Evolutionary conservation across 495 filamentous ascomycete genomes (phyloP).

Genomic region (Rhypophila decipiens): DNA sequence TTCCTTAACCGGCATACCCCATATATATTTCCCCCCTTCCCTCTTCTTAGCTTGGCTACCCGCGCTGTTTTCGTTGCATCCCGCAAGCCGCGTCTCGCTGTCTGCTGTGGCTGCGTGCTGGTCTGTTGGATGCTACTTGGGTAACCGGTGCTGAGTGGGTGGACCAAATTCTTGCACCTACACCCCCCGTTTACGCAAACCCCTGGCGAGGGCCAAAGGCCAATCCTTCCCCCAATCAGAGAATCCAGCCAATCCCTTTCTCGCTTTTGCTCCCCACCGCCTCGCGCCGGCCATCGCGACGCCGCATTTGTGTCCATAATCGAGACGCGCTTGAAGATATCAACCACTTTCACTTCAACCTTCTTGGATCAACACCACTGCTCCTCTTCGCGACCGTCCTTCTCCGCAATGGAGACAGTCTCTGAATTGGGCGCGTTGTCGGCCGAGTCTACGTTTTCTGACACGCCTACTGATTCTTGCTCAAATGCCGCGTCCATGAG

Average conservation of each 20-base stretch:
- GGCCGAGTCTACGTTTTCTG: slow-evolving; percentile 25
- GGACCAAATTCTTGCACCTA: too few relatives aligned
- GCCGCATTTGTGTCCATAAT: not conserved
- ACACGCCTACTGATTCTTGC: slow-evolving; percentile 29
- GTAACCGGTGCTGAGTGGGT: not conserved
- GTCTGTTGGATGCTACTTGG: too few relatives aligned
- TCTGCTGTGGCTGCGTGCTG: not conserved
- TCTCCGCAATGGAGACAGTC: slow-evolving; percentile 13
- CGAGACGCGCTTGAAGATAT: not conserved
- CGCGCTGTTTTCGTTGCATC: not conserved
- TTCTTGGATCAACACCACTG: not conserved
- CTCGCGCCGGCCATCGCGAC: not conserved
- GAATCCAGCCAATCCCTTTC: not conserved
- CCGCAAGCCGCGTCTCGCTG: not conserved
- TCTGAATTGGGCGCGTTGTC: slow-evolving; percentile 15
- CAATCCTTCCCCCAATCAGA: not conserved
- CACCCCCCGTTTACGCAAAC: not conserved
- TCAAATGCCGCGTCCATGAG: slow-evolving; percentile 39
- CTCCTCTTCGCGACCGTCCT: not conserved
- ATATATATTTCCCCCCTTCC: not conserved
- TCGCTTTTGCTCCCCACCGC: too few relatives aligned
- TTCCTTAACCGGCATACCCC: not conserved
- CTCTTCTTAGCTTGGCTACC: not conserved
- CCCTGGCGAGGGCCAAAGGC: too few relatives aligned
- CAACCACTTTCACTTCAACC: not conserved